Evolutionary conservation across 148 eudicot species (phyloP), one percentile per base, ranked within the genome.

Genomic region (Vaccinium vitisidaea): DNA sequence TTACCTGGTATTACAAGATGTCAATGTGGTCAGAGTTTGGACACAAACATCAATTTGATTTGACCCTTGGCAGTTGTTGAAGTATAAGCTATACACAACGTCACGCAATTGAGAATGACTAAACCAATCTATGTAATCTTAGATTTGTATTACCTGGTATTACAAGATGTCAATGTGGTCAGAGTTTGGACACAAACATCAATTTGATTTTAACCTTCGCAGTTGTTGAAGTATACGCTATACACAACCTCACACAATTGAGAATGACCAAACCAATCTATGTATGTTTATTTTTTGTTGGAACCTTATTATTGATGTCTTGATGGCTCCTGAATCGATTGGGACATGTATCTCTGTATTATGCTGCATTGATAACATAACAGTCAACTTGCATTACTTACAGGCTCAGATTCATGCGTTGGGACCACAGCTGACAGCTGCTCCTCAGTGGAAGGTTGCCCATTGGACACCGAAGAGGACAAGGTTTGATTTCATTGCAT

Each of bases 401-500:
- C 81, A 80, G 82, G 27, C 89, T 63, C 56, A 71, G 48, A 87
- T 59, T 81, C 88, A 36, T 79, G 74, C 56, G 80, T 58, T 52
- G 18, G 23, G 27, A 83, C 15, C 75, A 82, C 84, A 71, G 73
- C 81, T 71, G 88, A 67, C 69, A 86, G 75, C 55, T 84, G 79
- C 85, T 63, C 54, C 56, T 75, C 85, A 49, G 74, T 69, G 53
- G 87, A 18, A 69, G 79, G 67, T 11, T 21, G 59, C 63, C 59
- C 77, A 32, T 70, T 23, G 52, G 74, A 61, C 46, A 78, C 13
- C n/a, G 75, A 86, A 43, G 87, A 55, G 73, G 87, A 88, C 30
- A 87, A 92, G 88, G 95, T 92, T 78, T 86, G 6, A 77, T 13
- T 82, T 67, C 2, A 54, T 79, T 2, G 14, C 19, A 71, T 25